These are phyloP conservation scores for Nigrospora osmanthi DNA, from an alignment of 2,329 filamentous ascomycete genomes.

Conservation along the genomic window DNA sequence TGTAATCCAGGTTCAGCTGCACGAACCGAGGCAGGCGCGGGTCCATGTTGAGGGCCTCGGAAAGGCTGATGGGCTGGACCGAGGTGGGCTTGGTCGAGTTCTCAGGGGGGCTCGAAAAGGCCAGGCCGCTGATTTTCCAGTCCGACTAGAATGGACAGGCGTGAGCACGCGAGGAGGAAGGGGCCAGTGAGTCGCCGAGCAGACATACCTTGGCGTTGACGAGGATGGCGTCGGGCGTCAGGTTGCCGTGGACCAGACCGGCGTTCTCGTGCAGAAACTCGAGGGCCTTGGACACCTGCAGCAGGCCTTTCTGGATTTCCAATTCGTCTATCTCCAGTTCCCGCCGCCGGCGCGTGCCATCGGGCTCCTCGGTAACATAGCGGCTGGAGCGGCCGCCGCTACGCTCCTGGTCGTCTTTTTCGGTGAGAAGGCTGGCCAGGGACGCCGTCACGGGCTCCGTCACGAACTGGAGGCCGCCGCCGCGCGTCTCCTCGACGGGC, in stretches of 20 bases:
- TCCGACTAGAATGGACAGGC: constrained; percentile 56
- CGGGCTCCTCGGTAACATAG: constrained; percentile 72
- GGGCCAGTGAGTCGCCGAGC: background rate
- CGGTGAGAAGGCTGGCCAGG: constrained; percentile 70
- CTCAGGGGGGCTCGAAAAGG: constrained; percentile 78
- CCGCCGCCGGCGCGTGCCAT: constrained; percentile 63
- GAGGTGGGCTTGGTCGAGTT: constrained; percentile 67
- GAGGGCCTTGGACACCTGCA: constrained; percentile 88
- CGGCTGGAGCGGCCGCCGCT: constrained; percentile 64
- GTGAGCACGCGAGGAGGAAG: background rate
- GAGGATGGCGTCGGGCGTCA: constrained; percentile 88
- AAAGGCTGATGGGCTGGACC: constrained; percentile 71
- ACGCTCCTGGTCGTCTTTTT: constrained; percentile 83
- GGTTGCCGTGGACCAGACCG: constrained; percentile 84
- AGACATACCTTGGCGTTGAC: constrained; percentile 77
- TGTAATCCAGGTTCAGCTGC: constrained; percentile 87
- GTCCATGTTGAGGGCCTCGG: constrained; percentile 79
- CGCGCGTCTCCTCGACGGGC: constrained; percentile 88
- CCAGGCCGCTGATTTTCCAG: constrained; percentile 96
- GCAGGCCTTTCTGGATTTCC: constrained; percentile 91
- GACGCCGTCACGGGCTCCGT: constrained; percentile 88
- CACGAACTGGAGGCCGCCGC: constrained; percentile 88
- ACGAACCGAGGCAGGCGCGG: constrained; percentile 73
- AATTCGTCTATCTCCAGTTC: constrained; percentile 94
- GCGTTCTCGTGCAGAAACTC: constrained; percentile 96